These are phyloP conservation scores for Jatropha podagrica DNA, from an alignment of 441 rosid genomes.

Conservation along the genomic window DNA sequence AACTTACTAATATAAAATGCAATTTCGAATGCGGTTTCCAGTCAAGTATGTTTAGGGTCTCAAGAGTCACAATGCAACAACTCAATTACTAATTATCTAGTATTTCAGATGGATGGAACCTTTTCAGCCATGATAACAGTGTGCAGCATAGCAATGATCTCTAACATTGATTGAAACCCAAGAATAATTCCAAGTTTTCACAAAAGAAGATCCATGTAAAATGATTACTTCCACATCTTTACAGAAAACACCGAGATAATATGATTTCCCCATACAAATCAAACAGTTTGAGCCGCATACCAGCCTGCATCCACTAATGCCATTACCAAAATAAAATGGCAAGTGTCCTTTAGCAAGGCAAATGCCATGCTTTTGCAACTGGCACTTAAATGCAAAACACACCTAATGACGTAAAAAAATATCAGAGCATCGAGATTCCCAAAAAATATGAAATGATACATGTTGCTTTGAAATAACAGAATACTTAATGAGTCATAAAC, in stretches of 20 bases:
- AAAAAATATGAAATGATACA: constrained; percentile 10
- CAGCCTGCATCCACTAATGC: constrained; percentile 1
- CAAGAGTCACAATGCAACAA: not conserved
- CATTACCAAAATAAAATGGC: constrained; percentile 18
- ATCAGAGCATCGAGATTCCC: constrained; percentile 3
- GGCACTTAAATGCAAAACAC: constrained; percentile 14
- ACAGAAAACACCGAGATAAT: constrained; percentile 8
- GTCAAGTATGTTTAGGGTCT: not conserved
- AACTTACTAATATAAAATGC: not conserved
- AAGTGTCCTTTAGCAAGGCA: constrained; percentile 4
- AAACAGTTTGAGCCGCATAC: not conserved
- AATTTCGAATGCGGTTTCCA: not conserved
- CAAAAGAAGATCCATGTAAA: not conserved
- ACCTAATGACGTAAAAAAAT: not conserved
- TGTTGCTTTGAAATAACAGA: constrained; percentile 11
- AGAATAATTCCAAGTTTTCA: not conserved
- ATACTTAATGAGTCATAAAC: constrained; percentile 24
- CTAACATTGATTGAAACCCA: not conserved
- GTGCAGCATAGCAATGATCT: not conserved
- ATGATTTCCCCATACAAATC: not conserved
- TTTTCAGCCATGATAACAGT: not conserved
- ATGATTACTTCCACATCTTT: not conserved
- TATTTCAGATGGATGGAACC: not conserved
- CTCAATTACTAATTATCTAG: not conserved
- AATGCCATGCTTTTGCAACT: not conserved